Base-by-base conservation (phyloP, 495 filamentous ascomycete genomes). In the Lasiosphaeriaceae sp. region DNA sequence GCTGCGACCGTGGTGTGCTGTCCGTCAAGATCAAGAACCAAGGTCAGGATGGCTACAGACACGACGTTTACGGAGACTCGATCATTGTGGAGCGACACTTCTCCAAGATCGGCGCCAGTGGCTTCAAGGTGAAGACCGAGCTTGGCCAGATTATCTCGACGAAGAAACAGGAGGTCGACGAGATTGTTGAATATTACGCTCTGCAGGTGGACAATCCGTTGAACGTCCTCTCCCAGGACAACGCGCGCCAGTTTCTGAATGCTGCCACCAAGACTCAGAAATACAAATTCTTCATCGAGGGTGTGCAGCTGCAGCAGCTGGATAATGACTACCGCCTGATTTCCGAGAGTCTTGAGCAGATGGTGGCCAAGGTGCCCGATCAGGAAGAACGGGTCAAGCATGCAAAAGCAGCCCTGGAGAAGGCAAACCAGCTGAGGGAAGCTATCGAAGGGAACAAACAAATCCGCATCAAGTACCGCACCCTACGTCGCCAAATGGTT, bases 151-250 rank as follows among this genome's bases (percentile, higher is more conserved):
- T 87, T 24, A 77, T 96, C 31, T 96, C 92, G 2, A 88, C 77
- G 24, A 96, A 91, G 67, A 93, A 88, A 66, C 77, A 79, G 9
- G 92, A 97, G 59, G 78, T 99, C n/a, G 92, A 97, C 56, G 86
- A 94, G 43, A 91, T 99, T 43, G 86, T 89, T 50, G 95, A 99
- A 67, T 93, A 87, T 67, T 97, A 89, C 67, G 87, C 88, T 34
- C 79, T 99, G 14, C 94, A 97, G 68, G 88, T 99, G 35, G 94
- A 97, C 67, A 99, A 99, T 57, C 94, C 94, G 0, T 88, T 99
- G 75, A 99, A 95, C 59, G 88, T 97, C n/a, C 82, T 99, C 24
- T 96, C 93, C 2, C 94, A 99, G 71, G 94, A 99, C 66, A 88
- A 89, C 70, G 94, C 94, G 31, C 87, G 93, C 16, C 88, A 96